phyloP scores from a whole-genome alignment of 2,329 filamentous ascomycete species.

The Pseudogymnoascus sp. region DNA sequence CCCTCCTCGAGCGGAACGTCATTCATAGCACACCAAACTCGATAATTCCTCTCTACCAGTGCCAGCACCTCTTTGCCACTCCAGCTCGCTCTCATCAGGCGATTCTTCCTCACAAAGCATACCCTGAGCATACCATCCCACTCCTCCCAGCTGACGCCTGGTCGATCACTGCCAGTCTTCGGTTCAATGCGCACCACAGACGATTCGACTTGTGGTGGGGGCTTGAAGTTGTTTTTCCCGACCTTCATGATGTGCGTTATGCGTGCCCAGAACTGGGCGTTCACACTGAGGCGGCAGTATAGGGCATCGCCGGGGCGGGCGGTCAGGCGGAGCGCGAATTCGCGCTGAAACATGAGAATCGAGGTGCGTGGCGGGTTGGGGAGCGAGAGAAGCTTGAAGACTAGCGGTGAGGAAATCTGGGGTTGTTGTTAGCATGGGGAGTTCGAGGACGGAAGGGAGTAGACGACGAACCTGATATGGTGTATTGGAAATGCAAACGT shows the following conservation, averaged over 20 bases:
- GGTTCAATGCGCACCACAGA: slow-evolving; percentile 86
- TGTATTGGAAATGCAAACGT: slow-evolving; percentile 68
- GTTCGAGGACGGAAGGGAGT: not conserved
- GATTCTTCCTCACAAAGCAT: slow-evolving; percentile 82
- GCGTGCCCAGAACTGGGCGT: slow-evolving; percentile 85
- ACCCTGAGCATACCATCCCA: slow-evolving; percentile 86
- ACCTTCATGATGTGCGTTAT: slow-evolving; percentile 79
- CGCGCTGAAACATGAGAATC: slow-evolving; percentile 93
- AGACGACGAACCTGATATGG: slow-evolving; percentile 48
- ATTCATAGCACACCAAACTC: slow-evolving; percentile 83
- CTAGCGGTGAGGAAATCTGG: slow-evolving; percentile 80
- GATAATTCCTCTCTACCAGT: slow-evolving; percentile 81
- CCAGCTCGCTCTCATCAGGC: slow-evolving; percentile 75
- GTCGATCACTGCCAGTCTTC: slow-evolving; percentile 66
- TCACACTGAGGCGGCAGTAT: slow-evolving; percentile 85
- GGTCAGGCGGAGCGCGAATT: slow-evolving; percentile 85
- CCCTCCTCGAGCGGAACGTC: slow-evolving; percentile 70
- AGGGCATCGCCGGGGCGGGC: slow-evolving; percentile 81
- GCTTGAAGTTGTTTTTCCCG: slow-evolving; percentile 92
- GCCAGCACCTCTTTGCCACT: slow-evolving; percentile 71
- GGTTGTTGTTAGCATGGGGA: slow-evolving; percentile 16
- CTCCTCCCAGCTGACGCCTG: slow-evolving; percentile 86
- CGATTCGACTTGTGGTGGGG: slow-evolving; percentile 85
- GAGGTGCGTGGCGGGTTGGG: slow-evolving; percentile 73
- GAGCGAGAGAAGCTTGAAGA: slow-evolving; percentile 76